Evolutionary conservation across 805 yeast genomes (phyloP).

Genomic region (Starmerella stellata): DNA sequence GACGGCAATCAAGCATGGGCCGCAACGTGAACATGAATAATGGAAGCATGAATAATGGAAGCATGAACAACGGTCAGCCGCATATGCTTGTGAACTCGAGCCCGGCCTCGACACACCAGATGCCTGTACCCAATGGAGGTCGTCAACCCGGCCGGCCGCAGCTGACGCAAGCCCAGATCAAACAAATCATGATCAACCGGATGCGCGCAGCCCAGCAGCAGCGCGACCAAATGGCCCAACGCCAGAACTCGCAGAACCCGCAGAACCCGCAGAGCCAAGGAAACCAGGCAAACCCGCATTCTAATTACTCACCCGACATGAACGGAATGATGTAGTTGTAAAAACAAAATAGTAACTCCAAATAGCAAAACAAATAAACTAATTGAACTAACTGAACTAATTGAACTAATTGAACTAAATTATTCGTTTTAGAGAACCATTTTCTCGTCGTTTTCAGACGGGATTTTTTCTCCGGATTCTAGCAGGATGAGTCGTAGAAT

Average conservation of each 20-base stretch:
- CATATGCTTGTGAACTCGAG: neutral
- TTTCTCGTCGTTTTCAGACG: neutral
- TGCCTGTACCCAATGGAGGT: neutral
- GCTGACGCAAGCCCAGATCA: slow-evolving; percentile 8
- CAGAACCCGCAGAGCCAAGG: slow-evolving; percentile 4
- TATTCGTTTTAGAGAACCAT: neutral
- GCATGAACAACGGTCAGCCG: neutral
- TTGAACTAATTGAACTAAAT: too few relatives aligned
- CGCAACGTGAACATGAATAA: slow-evolving; percentile 17
- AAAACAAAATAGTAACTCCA: neutral
- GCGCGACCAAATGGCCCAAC: slow-evolving; percentile 2
- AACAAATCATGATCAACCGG: slow-evolving; percentile 9
- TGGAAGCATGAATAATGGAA: slow-evolving; percentile 15
- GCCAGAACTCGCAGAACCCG: slow-evolving; percentile 1
- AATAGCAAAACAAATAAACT: neutral
- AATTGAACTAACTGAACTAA: too few relatives aligned
- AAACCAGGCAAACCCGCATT: neutral
- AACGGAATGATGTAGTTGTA: neutral
- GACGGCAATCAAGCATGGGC: too few relatives aligned
- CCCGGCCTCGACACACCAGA: slow-evolving; percentile 1
- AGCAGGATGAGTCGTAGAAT: neutral
- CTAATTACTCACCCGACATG: neutral
- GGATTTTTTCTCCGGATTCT: neutral
- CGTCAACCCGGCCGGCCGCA: slow-evolving; percentile 2
- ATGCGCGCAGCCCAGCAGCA: slow-evolving; percentile 1